Evolutionary conservation across 2,329 filamentous ascomycete species (phyloP), one percentile per base, ranked within the genome.

Genomic region (Aspergillus melleus): DNA sequence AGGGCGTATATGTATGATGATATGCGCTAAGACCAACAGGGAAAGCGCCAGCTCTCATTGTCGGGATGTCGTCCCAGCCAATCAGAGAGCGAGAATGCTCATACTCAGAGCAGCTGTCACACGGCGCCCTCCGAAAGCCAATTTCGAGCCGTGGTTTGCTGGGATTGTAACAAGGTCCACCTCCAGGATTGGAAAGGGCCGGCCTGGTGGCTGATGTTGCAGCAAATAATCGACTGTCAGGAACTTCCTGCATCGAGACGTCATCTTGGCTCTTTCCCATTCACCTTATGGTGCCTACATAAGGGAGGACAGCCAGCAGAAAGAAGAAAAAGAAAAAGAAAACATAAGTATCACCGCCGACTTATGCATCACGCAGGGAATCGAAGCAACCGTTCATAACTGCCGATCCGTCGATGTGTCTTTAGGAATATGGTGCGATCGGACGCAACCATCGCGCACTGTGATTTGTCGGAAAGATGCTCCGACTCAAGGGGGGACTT

Each of bases 91-190:
- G 16, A 26, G 47, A 30, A 60, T 42, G 36, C 42, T n/a, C n/a
- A 11, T 16, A 19, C 19, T 39, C 14, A 8, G 36, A 16, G 50
- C 26, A 49, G 53, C 51, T 53, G 49, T 54, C 60, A 57, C 57
- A 59, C 60, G 60, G 60, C 53, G 54, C 57, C 59, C 60, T 44
- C 54, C 54, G 58, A 59, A 60, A 62, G 47, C 52, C 58, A 57
- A 57, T 60, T 60, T 51, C 60, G 42, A 51, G 50, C 36, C 16
- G 11, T 32, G 50, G 49, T 36, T 22, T 52, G 32, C 57, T 30
- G n/a, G 57, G 60, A 56, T 57, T 62, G 60, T 58, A 57, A 57
- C 14, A 11, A 36, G 29, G 19, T 10, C 19, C 16, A 30, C 32
- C 49, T 29, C 26, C 26, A 9, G 26, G 26, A 8, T 8, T 26